Evolutionary conservation across 2,329 filamentous ascomycete species (phyloP).

Genomic region (Calonectria pseudoreteaudii): DNA sequence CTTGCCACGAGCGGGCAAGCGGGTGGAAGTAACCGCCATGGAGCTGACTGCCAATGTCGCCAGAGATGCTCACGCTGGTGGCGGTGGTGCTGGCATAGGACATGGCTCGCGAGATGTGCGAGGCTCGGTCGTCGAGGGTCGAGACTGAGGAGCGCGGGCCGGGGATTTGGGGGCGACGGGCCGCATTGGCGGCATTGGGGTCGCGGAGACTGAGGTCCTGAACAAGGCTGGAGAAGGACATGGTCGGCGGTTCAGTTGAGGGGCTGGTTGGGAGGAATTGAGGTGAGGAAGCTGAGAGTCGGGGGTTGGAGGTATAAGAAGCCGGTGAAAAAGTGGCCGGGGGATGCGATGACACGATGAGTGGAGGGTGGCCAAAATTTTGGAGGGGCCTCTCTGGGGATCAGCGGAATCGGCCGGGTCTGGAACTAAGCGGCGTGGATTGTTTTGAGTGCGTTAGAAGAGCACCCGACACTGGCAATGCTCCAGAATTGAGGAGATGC

Average conservation of each 20-base stretch:
- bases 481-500: slow-evolving; percentile 13
- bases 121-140: slow-evolving; percentile 70
- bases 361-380: slow-evolving; percentile 40
- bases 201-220: slow-evolving; percentile 74
- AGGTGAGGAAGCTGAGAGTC: neutral
- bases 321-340: slow-evolving; percentile 19
- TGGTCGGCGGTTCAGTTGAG: slow-evolving; percentile 45
- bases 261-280: slow-evolving; percentile 6
- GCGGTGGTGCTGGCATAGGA: slow-evolving; percentile 75
- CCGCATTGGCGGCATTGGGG: slow-evolving; percentile 56
- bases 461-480: neutral
- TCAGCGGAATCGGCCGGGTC: slow-evolving; percentile 35
- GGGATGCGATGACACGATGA: slow-evolving; percentile 24
- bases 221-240: slow-evolving; percentile 77
- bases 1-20: slow-evolving; percentile 83
- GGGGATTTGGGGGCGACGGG: slow-evolving; percentile 57
- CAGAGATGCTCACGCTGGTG: slow-evolving; percentile 76
- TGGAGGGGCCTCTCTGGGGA: slow-evolving; percentile 29
- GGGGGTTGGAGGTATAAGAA: slow-evolving; percentile 17
- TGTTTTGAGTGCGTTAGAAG: neutral
- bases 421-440: slow-evolving; percentile 3
- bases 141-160: slow-evolving; percentile 61
- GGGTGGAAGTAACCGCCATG: slow-evolving; percentile 87
- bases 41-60: slow-evolving; percentile 85
- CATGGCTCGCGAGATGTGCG: slow-evolving; percentile 72